Base-by-base conservation (phyloP, 108 stramenopile species). In the Epithemia pelagica region DNA sequence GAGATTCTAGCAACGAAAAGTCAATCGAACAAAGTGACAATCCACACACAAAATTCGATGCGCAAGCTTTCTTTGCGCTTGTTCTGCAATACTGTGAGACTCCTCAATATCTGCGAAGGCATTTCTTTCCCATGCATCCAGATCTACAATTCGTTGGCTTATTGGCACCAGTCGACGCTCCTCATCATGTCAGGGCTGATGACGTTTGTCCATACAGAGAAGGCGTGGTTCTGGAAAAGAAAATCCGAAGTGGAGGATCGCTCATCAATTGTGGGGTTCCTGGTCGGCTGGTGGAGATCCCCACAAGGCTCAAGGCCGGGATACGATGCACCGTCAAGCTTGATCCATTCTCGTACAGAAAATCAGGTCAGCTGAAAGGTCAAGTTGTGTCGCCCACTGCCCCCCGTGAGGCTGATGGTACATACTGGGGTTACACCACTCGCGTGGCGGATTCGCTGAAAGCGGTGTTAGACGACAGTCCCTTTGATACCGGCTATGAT, bases 351-450 rank as follows among this genome's bases (percentile, higher is more conserved):
- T 71, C 75, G 1, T 90, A 91, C 69, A 71, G 66, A 18, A 80
- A 65, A 25, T 67, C 78, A 20, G 73, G 78, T 19, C 60, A 75
- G 26, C 53, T 53, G 0, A 88, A 89, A 33, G 95, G 95, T 18
- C 77, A 61, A 22, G 90, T 90, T 23, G 95, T 96, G 10, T 80
- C 84, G 30, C 91, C 92, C 22, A 84, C 84, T 10, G 82, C 87
- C 58, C 95, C 96, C 0, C 75, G 94, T 28, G 92, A 96, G 65
- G 81, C 83, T 62, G 80, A 86, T 46, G 98, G 98, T 21, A 91
- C 87, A 20, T 98, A 97, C 70, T 98, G 98, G 96, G 98, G 98
- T 0, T 98, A 96, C 69, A 78, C 80, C 10, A 95, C 92, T 24
- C 78, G 98, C 28, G 65, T 96, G 74, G 98, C 96, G 24, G 71